phyloP scores from a whole-genome alignment of 2,329 filamentous ascomycete genomes.

The Penicillium decumbens region DNA sequence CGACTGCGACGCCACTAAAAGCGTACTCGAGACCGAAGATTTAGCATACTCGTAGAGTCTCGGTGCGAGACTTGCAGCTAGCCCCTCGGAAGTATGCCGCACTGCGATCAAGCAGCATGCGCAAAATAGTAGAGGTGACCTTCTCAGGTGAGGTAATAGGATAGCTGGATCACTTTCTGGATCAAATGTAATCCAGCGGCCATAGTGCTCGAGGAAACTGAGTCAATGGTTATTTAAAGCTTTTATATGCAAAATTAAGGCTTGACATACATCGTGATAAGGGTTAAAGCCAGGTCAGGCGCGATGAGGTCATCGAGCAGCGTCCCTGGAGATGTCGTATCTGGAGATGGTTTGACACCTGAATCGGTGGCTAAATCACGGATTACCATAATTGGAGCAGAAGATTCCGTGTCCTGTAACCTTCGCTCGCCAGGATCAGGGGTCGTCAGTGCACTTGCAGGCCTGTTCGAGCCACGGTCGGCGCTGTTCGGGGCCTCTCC shows the following conservation, averaged over 20 bases:
- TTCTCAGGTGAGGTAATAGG: slow-evolving; percentile 32
- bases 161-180: slow-evolving; percentile 22
- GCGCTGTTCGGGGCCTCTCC: slow-evolving; percentile 12
- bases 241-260: neutral
- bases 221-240: neutral
- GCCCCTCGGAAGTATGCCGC: slow-evolving; percentile 39
- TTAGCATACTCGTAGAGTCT: slow-evolving; percentile 37
- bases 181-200: slow-evolving; percentile 42
- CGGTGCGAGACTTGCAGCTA: slow-evolving; percentile 37
- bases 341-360: slow-evolving; percentile 6
- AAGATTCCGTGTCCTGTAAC: slow-evolving; percentile 14
- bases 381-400: slow-evolving; percentile 21
- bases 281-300: slow-evolving; percentile 27
- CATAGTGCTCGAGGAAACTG: slow-evolving; percentile 42
- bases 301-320: slow-evolving; percentile 19
- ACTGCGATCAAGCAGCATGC: slow-evolving; percentile 43
- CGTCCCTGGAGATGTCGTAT: slow-evolving; percentile 8
- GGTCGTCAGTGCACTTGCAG: slow-evolving; percentile 10
- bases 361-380: slow-evolving; percentile 19
- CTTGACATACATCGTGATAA: slow-evolving; percentile 23
- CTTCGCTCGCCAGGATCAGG: slow-evolving; percentile 7
- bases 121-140: slow-evolving; percentile 39
- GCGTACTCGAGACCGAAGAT: slow-evolving; percentile 20
- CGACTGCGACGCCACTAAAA: slow-evolving; percentile 39
- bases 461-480: slow-evolving; percentile 6